Base-by-base conservation (phyloP, 805 yeast genomes). In the Candida quercuum region DNA sequence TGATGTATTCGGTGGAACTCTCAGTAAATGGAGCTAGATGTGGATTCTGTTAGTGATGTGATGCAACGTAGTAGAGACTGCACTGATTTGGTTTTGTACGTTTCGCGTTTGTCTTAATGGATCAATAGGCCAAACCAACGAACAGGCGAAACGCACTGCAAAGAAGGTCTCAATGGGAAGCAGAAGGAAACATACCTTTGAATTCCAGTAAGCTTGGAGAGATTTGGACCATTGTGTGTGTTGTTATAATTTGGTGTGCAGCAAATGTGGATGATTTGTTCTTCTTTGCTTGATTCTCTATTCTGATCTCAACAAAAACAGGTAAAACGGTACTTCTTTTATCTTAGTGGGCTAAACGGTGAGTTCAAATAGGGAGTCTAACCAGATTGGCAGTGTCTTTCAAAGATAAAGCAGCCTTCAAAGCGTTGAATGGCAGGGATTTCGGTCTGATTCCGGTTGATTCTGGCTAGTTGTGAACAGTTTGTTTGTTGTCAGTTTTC, bases 141-240 rank as follows among this genome's bases (percentile, higher is more conserved):
- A 32, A 19, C 13, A 23, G 23, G 12, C 16, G 16, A 22, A 15
- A 8, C 2, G n/a, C 13, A 12, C n/a, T n/a, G n/a, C n/a, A n/a
- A n/a, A n/a, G n/a, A n/a, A n/a, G n/a, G n/a, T n/a, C n/a, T n/a
- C 11, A 14, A 24, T 12, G n/a, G n/a, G 13, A 5, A 24, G n/a
- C 7, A 19, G 26, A 15, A 32, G 20, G 19, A 18, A 34, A 78
- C 93, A 61, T 73, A 85, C 94, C 81, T 53, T 74, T 75, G 63
- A 82, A 87, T 61, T 82, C 89, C 63, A 87, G 71, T 40, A 71
- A 67, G 46, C 69, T 73, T 43, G 95, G 95, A 37, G 75, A 65
- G 48, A 87, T 80, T 60, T 80, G 84, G 79, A 86, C 32, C 46
- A 42, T 42, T 18, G 6, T 29, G 7, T 16, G 14, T 15, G 17